Percentiles rank a stretch among this genome's conserved stretches.
These are phyloP conservation scores for Sicyos edulis DNA, from an alignment of 306 rosid genomes.

Conservation along the genomic window DNA sequence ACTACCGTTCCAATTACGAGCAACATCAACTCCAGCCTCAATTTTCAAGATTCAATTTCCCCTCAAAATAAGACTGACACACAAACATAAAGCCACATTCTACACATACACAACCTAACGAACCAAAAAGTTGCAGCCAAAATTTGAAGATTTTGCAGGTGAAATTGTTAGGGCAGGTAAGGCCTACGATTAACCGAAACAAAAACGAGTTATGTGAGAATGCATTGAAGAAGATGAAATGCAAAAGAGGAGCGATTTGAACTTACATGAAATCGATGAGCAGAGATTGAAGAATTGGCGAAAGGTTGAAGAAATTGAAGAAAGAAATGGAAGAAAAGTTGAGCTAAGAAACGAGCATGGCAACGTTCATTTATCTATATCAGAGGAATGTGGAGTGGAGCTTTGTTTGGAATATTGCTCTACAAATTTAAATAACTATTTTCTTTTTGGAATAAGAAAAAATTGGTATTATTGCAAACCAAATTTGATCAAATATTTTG, in stretches of 20 bases:
- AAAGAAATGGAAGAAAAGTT: neutral
- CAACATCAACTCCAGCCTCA: no score
- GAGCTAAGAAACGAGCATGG: neutral
- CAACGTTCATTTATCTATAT: neutral
- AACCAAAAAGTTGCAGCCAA: neutral
- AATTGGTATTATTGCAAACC: no score
- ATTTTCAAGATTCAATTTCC: neutral
- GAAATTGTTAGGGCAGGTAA: neutral
- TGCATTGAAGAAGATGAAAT: neutral
- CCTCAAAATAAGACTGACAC: neutral
- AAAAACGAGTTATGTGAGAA: neutral
- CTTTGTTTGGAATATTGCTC: neutral
- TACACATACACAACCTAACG: neutral
- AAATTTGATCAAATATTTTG: no score
- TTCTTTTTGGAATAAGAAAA: no score
- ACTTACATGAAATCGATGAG: neutral
- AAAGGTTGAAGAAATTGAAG: neutral
- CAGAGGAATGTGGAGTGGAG: neutral
- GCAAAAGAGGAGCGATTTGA: neutral
- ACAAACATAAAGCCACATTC: neutral
- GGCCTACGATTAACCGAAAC: neutral
- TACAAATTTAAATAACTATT: no score
- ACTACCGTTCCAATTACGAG: no score
- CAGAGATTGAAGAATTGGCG: neutral
- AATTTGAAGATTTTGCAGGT: neutral